phyloP scores from a whole-genome alignment of 2,329 filamentous ascomycete genomes.

The Pestalotiopsis sp. region DNA sequence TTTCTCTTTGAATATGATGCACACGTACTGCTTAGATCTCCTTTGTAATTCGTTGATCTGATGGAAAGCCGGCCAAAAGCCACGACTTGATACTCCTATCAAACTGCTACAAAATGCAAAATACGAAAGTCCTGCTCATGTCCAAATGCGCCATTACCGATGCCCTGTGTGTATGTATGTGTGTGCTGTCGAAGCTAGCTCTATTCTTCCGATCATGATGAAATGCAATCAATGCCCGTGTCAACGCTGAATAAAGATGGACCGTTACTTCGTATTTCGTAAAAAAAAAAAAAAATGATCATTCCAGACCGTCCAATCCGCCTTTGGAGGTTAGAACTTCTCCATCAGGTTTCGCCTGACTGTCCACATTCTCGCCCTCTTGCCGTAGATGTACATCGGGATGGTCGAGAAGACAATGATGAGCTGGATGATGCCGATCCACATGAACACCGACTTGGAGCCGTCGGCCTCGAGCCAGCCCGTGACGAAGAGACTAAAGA shows the following conservation, averaged over 20 bases:
- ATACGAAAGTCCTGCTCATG: not conserved
- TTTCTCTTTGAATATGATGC: too few relatives aligned
- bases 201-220: not conserved
- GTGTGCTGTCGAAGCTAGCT: not conserved
- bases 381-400: constrained; percentile 94
- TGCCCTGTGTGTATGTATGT: not conserved
- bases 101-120: not conserved
- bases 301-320: not conserved
- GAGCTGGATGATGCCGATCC: constrained; percentile 84
- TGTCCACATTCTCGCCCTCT: constrained; percentile 92
- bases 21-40: not conserved
- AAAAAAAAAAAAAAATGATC: not conserved
- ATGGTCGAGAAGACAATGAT: constrained; percentile 74
- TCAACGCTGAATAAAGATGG: not conserved
- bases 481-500: constrained; percentile 88
- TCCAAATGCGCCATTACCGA: not conserved
- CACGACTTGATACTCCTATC: not conserved
- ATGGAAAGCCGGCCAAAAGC: not conserved
- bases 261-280: not conserved
- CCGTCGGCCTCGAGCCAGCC: constrained; percentile 79
- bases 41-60: not conserved
- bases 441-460: constrained; percentile 76
- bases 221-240: not conserved
- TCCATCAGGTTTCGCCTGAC: constrained; percentile 86
- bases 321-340: constrained; percentile 50